Base-by-base conservation (phyloP, 2,329 filamentous ascomycete species). In the Chaetomiaceae sp. region DNA sequence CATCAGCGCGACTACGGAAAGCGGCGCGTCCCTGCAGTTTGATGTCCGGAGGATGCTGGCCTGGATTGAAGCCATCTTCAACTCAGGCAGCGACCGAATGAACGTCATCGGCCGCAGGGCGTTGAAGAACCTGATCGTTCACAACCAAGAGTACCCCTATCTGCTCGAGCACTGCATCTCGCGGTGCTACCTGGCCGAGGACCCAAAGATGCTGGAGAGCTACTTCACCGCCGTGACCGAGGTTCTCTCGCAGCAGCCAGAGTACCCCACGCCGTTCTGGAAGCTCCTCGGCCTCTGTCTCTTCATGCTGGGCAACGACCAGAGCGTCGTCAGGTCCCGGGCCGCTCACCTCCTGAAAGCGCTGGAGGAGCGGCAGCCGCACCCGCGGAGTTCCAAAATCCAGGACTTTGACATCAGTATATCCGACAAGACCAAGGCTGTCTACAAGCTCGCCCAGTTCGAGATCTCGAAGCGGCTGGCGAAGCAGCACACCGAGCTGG, bases 341-440 rank as follows among this genome's bases (percentile, higher is more conserved):
- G 93, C 93, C 1, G 86, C 86, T 1, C 80, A 83, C 39, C 73
- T 97, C 26, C 73, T 98, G 11, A 79, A 89, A 33, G 82, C 81
- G 0, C 71, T 97, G 1, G 93, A 97, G 65, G 82, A 89, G 55
- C 80, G 88, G 19, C 86, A 93, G 54, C 79, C 84, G 53, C 85
- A 63, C 45, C 68, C 68, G 3, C 72, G 86, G 55, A 93, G 81
- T 54, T 95, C 91, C 1, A 94, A 94, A 61, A 81, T 98, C 6
- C 88, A 95, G 62, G 93, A 98, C 63, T 94, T 96, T 49, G 93
- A 98, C 60, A 97, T 98, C 58, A 96, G 90, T 63, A 93, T 98
- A 48, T 94, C 91, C 0, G 94, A 98, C 68, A 97, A 96, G 68
- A 98, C 94, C 0, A 95, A 95, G 55, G 90, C 91, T 0, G 91